These are phyloP conservation scores for Microbotryum scabiosae DNA, from an alignment of 1,284 basidiomycete genomes.

Conservation along the genomic window DNA sequence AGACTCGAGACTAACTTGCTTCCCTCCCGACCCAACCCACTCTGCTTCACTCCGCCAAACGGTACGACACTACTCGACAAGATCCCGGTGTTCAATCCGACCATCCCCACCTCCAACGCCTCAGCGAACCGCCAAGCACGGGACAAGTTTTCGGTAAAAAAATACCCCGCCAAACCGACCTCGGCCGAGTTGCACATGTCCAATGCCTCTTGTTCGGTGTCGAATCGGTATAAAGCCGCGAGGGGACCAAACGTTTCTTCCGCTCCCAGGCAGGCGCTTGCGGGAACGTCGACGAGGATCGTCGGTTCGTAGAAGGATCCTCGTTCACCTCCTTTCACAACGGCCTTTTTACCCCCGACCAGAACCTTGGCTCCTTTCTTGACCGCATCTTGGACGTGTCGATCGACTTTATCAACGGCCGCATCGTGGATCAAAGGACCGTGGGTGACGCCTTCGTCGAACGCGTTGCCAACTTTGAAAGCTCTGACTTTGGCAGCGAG, in stretches of 20 bases:
- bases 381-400: constrained; percentile 78
- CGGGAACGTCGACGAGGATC: background rate
- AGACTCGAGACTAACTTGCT: constrained; percentile 41
- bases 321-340: background rate
- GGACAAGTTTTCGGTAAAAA: constrained; percentile 80
- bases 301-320: constrained; percentile 3
- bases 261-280: background rate
- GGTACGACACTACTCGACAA: constrained; percentile 75
- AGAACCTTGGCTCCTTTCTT: constrained; percentile 74
- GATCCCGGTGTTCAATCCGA: constrained; percentile 62
- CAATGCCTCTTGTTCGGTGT: constrained; percentile 84
- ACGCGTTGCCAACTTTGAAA: constrained; percentile 87
- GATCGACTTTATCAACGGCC: constrained; percentile 74
- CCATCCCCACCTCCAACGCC: constrained; percentile 90
- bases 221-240: constrained; percentile 48
- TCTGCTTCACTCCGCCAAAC: constrained; percentile 86
- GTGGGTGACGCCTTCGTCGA: constrained; percentile 66
- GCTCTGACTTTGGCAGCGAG: constrained; percentile 69
- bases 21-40: constrained; percentile 55
- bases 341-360: constrained; percentile 59
- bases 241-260: constrained; percentile 31
- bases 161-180: constrained; percentile 86
- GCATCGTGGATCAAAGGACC: constrained; percentile 84
- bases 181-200: constrained; percentile 71
- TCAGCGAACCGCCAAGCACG: constrained; percentile 92